Evolutionary conservation across 495 filamentous ascomycete species (phyloP).

Genomic region (Lepidopterella palustris): DNA sequence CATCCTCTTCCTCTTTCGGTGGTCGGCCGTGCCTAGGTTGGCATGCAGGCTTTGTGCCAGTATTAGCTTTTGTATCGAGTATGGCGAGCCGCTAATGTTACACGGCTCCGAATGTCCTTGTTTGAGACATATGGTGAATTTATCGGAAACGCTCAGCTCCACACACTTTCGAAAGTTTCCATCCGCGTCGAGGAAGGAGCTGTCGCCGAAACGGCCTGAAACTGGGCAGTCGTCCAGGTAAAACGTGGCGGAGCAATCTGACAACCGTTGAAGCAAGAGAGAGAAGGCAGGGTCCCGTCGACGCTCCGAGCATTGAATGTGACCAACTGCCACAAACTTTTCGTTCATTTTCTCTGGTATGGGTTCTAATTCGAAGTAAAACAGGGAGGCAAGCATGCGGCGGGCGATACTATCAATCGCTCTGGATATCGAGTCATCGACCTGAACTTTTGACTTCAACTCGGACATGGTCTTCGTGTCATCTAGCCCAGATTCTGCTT

Average conservation of each 20-base stretch:
- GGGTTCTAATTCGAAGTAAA: conserved; percentile 5
- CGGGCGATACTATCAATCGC: background rate
- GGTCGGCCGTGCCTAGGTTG: conserved; percentile 6
- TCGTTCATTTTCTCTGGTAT: background rate
- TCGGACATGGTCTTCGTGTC: background rate
- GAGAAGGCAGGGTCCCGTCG: background rate
- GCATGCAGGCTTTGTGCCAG: conserved; percentile 5
- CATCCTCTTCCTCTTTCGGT: conserved; percentile 13
- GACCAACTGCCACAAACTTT: conserved; percentile 9
- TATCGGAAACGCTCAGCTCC: background rate
- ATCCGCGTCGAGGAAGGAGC: conserved; percentile 6
- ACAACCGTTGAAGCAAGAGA: conserved; percentile 1
- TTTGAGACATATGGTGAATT: conserved; percentile 9
- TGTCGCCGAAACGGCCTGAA: background rate
- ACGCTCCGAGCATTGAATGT: background rate
- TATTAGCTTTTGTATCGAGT: conserved; percentile 9
- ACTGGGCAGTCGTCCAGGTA: conserved; percentile 6
- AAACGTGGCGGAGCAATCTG: conserved; percentile 2
- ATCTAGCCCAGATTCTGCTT: conserved; percentile 1
- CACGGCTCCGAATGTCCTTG: conserved; percentile 3
- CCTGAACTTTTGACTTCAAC: background rate
- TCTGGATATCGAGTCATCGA: background rate
- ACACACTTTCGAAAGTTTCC: conserved; percentile 10
- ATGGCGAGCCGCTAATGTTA: conserved; percentile 15
- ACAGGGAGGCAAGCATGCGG: background rate